Evolutionary conservation across 495 filamentous ascomycete species (phyloP).

Genomic region (Melanomma pulvis-pyrius): DNA sequence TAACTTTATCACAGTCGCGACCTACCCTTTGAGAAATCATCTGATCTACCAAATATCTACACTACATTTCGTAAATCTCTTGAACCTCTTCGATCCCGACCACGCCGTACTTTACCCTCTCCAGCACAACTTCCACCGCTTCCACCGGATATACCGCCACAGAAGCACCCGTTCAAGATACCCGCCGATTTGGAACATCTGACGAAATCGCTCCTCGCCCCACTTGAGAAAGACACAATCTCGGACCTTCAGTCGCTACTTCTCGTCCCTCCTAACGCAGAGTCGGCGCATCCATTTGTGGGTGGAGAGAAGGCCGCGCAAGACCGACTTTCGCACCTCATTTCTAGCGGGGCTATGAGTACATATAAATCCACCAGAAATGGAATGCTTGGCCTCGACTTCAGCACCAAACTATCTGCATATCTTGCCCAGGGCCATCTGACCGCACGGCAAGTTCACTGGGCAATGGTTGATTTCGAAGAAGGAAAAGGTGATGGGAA

Average conservation of each 20-base stretch:
- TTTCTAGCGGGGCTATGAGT: slow-evolving; percentile 58
- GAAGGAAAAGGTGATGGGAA: slow-evolving; percentile 47
- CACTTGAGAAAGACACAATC: slow-evolving; percentile 49
- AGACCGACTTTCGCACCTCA: slow-evolving; percentile 58
- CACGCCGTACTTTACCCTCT: slow-evolving; percentile 53
- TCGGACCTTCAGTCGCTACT: slow-evolving; percentile 48
- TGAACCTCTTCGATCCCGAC: slow-evolving; percentile 64
- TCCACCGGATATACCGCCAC: slow-evolving; percentile 56
- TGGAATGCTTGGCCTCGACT: slow-evolving; percentile 66
- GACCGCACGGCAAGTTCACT: slow-evolving; percentile 67
- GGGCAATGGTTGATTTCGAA: slow-evolving; percentile 64
- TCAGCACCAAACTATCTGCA: slow-evolving; percentile 70
- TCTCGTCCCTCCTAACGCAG: slow-evolving; percentile 49
- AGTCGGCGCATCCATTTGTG: slow-evolving; percentile 63
- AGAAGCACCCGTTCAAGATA: slow-evolving; percentile 61
- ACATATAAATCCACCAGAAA: slow-evolving; percentile 70
- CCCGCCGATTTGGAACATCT: slow-evolving; percentile 56
- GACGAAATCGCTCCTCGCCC: slow-evolving; percentile 55
- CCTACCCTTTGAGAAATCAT: slow-evolving; percentile 50
- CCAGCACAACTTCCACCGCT: slow-evolving; percentile 57
- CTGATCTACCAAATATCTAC: slow-evolving; percentile 67
- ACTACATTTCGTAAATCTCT: slow-evolving; percentile 67
- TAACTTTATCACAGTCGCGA: slow-evolving; percentile 54
- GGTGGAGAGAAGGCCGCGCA: slow-evolving; percentile 65
- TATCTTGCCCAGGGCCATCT: slow-evolving; percentile 70